Base-by-base conservation (phyloP, 805 yeast species). In the Wickerhamomyces queroliae region DNA sequence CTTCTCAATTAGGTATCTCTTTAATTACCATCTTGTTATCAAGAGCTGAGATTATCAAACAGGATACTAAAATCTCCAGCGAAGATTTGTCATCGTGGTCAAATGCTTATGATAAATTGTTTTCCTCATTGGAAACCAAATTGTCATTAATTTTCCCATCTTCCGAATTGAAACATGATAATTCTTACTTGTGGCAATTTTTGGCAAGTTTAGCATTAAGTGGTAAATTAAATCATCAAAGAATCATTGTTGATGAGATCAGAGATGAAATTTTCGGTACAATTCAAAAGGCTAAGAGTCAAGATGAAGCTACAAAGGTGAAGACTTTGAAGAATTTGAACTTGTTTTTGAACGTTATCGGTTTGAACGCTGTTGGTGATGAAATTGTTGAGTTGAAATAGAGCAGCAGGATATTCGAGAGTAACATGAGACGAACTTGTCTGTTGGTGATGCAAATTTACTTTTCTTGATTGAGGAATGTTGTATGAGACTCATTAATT, bases 311-410 rank as follows among this genome's bases (percentile, higher is more conserved):
- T 2, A 72, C 55, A 68, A 78, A 46, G 74, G 77, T 69, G 50
- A 78, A 70, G 64, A 73, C 82, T 55, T 72, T 85, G 56, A 78
- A 77, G 48, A 89, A 89, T 57, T 75, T 91, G 74, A 91, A 91
- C 61, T 67, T 91, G 74, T 90, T 89, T 67, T 74, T 91, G 64
- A 93, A 91, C 52, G 97, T 90, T 35, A 89, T 91, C 95, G 99
- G 99, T 7, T 74, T 91, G 48, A 87, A 85, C 43, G 96, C 97
- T 6, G 85, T 86, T 49, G 93, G 87, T 52, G 82, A 80, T 41
- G 96, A 87, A 59, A 90, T 90, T 56, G 76, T 82, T 31, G 96
- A 89, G 64, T 69, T 90, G 43, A 67, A 73, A 48, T 66, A n/a
- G n/a, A n/a, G n/a, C n/a, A n/a, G n/a, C n/a, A n/a, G n/a, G n/a